Percentiles rank a stretch among this genome's conserved stretches.
phyloP scores from a whole-genome alignment of 345 rosid genomes.

The Salix brachista region DNA sequence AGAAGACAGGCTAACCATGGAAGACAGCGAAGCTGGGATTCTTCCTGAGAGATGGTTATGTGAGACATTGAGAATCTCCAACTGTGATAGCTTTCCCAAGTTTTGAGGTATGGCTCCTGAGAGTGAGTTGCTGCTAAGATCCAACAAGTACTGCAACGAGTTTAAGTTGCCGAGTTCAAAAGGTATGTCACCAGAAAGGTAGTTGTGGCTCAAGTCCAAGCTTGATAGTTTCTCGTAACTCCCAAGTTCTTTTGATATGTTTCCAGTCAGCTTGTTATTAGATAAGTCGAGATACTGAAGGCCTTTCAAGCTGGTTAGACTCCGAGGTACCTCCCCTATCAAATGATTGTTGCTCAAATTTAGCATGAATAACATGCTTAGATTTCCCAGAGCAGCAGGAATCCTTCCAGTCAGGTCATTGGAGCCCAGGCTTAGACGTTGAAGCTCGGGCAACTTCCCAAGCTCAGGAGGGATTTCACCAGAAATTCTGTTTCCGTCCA shows the following conservation, averaged over 20 bases:
- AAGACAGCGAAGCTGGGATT: slow-evolving; percentile 46
- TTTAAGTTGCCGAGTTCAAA: slow-evolving; percentile 39
- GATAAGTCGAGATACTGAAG: slow-evolving; percentile 49
- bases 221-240: slow-evolving; percentile 34
- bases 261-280: slow-evolving; percentile 36
- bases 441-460: slow-evolving; percentile 38
- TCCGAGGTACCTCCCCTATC: slow-evolving; percentile 38
- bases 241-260: slow-evolving; percentile 38
- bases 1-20: slow-evolving; percentile 40
- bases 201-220: slow-evolving; percentile 55
- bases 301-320: slow-evolving; percentile 27
- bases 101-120: slow-evolving; percentile 48
- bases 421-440: slow-evolving; percentile 32
- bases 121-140: slow-evolving; percentile 64
- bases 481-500: slow-evolving; percentile 50
- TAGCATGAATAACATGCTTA: slow-evolving; percentile 37
- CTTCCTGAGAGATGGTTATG: slow-evolving; percentile 49
- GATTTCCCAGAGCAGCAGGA: slow-evolving; percentile 46
- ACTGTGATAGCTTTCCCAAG: slow-evolving; percentile 31
- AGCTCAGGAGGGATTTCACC: slow-evolving; percentile 55
- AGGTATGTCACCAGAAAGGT: slow-evolving; percentile 48
- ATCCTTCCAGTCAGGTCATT: slow-evolving; percentile 49
- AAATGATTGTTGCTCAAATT: slow-evolving; percentile 52
- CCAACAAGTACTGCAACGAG: slow-evolving; percentile 37
- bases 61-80: slow-evolving; percentile 55